These are phyloP conservation scores for Crepidotus variabilis DNA, from an alignment of 768 basidiomycete species.

Conservation along the genomic window DNA sequence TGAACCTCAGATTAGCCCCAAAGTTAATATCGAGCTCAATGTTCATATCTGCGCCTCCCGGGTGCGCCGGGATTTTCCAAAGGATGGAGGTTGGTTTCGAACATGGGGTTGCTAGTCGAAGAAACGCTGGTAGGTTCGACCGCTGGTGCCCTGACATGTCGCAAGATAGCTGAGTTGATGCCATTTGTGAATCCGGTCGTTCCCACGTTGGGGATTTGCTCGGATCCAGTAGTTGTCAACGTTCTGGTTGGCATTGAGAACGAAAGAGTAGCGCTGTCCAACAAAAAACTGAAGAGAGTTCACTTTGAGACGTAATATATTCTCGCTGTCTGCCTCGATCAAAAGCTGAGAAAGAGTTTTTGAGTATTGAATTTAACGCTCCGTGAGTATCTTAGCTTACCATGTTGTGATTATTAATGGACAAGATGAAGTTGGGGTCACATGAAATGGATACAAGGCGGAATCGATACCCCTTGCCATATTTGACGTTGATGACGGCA, in stretches of 20 bases:
- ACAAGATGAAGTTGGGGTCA: constrained; percentile 38
- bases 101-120: constrained; percentile 23
- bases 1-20: constrained; percentile 16
- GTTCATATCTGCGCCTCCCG: constrained; percentile 39
- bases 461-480: constrained; percentile 47
- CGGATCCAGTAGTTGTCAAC: constrained; percentile 42
- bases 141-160: constrained; percentile 41
- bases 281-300: constrained; percentile 39
- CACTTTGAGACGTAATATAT: constrained; percentile 31
- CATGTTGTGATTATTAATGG: constrained; percentile 42
- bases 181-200: constrained; percentile 12
- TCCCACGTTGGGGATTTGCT: constrained; percentile 20
- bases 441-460: constrained; percentile 51
- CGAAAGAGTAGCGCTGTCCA: constrained; percentile 49
- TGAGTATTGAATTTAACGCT: no score
- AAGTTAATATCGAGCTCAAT: constrained; percentile 30
- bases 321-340: constrained; percentile 44
- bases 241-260: constrained; percentile 26
- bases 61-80: constrained; percentile 25
- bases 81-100: constrained; percentile 38
- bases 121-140: constrained; percentile 37
- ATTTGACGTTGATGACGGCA: constrained; percentile 40
- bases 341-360: constrained; percentile 24
- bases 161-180: constrained; percentile 46
- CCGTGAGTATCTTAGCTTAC: no score